These are phyloP conservation scores for Trichoderma simmonsii DNA, from an alignment of 2,329 filamentous ascomycete genomes.

Conservation along the genomic window DNA sequence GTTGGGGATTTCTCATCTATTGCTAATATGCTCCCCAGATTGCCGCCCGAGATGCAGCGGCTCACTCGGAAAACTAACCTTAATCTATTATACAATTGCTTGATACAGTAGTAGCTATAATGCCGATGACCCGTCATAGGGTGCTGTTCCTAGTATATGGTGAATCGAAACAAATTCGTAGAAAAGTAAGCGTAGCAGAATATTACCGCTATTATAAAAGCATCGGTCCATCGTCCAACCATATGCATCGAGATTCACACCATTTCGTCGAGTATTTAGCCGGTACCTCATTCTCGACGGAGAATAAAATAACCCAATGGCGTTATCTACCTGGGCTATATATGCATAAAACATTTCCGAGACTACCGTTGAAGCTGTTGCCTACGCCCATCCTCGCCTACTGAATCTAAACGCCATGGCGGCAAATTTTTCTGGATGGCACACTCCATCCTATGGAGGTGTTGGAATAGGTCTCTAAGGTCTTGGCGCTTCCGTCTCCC, in stretches of 20 bases:
- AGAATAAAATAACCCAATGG: not conserved
- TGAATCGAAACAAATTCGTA: not conserved
- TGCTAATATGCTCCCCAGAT: not conserved
- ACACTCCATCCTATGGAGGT: not conserved
- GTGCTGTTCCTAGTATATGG: too few relatives aligned
- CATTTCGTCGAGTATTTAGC: not conserved
- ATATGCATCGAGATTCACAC: not conserved
- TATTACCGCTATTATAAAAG: not conserved
- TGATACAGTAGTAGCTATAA: not conserved
- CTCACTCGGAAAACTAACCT: slow-evolving; percentile 1
- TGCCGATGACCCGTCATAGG: not conserved
- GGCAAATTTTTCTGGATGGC: not conserved
- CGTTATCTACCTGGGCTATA: not conserved
- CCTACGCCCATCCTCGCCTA: not conserved
- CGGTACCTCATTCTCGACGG: not conserved
- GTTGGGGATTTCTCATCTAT: not conserved
- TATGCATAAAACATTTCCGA: not conserved
- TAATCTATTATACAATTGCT: not conserved
- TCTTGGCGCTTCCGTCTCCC: not conserved
- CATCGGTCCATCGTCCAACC: not conserved
- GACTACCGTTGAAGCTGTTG: not conserved
- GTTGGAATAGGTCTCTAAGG: not conserved
- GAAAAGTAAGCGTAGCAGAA: not conserved
- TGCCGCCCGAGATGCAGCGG: not conserved
- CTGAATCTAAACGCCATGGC: not conserved